phyloP scores from a whole-genome alignment of 495 filamentous ascomycete genomes.

The Copromyces sp. region DNA sequence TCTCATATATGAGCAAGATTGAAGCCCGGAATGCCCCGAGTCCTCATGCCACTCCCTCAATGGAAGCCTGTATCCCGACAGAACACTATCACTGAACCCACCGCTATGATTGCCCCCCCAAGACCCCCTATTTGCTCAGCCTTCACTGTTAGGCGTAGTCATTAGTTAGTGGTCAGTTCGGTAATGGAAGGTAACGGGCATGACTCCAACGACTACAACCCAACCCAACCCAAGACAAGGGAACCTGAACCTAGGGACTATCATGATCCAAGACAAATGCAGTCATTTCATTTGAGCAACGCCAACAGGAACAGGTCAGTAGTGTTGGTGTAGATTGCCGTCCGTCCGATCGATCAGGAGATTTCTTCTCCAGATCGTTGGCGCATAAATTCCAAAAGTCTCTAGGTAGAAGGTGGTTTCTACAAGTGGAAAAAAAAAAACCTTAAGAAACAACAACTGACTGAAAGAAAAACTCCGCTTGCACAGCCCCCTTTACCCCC shows the following conservation, averaged over 20 bases:
- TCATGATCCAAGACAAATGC: neutral
- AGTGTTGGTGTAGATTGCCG: neutral
- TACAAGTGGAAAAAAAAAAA: neutral
- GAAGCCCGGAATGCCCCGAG: neutral
- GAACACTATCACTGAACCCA: neutral
- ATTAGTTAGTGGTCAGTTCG: neutral
- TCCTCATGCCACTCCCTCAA: neutral
- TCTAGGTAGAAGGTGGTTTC: too few species aligned
- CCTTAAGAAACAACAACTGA: neutral
- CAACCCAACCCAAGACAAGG: neutral
- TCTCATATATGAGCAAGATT: neutral
- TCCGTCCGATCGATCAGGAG: neutral
- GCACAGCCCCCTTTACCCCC: neutral
- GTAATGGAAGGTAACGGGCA: neutral
- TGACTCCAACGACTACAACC: neutral
- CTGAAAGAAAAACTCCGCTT: neutral
- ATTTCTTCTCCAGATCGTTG: neutral
- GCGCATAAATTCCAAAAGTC: neutral
- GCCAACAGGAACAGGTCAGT: neutral
- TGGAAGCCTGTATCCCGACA: neutral
- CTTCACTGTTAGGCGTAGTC: neutral
- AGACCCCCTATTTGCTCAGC: neutral
- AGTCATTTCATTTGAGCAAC: neutral
- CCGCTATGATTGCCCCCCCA: neutral
- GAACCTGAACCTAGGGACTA: too few species aligned